Evolutionary conservation across 352 stramenopile genomes (phyloP), one percentile per base, ranked within the genome.

Genomic region (Phytophthora multivora): DNA sequence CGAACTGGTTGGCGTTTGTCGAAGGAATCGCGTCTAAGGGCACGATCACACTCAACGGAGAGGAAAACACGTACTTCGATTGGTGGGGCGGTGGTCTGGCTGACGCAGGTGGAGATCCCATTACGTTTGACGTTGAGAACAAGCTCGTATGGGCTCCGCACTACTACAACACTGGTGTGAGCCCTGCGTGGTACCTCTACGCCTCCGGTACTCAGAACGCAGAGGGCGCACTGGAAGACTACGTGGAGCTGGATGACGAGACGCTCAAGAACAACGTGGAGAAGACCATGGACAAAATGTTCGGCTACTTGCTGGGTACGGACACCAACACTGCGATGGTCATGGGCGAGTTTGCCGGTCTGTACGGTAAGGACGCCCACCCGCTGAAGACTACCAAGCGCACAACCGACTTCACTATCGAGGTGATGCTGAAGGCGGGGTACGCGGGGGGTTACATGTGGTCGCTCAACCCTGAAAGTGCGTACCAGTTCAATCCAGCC

Each of bases 391-490:
- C 82, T 9, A 91, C 80, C 0, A 82, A 85, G 52, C 82, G 82
- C 21, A 76, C 72, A 26, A 89, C 77, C 1, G 83, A 94, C 48
- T 81, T 85, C n/a, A 81, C 80, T 10, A 85, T 92, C 25, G 63
- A 88, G 8, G 52, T 79, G 5, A 88, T 89, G 70, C 35, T 92
- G 9, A 64, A 83, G 46, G 54, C 73, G 1, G 65, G 67, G 0
- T 85, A 86, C 30, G 80, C 79, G 0, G 83, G 83, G n/a, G 81
- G 79, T 3, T 92, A 89, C 61, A 88, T 92, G 79, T 92, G 83
- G 83, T 89, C 80, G 10, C 64, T 92, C 2, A 92, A 92, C 45
- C 83, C 83, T 0, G 83, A 90, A 66, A 87, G 73, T 66, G 83
- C 79, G 42, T 92, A 92, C 64, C 75, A 87, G 63, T 90, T 71